phyloP scores from a whole-genome alignment of 169 alveolate species.

The Cryptosporidium sp. region DNA sequence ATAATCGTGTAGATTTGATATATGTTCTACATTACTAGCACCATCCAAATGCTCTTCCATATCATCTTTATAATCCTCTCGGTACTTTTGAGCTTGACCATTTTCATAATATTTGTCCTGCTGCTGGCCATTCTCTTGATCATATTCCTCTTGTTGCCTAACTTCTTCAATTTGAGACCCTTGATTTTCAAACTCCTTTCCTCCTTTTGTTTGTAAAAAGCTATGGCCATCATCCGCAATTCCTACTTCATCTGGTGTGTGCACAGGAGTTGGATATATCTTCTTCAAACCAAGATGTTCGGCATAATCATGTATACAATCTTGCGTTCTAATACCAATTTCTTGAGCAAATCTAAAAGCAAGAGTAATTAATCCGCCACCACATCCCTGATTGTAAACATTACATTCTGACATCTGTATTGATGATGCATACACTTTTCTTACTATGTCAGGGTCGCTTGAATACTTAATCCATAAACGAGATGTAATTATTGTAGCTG shows the following conservation, averaged over 20 bases:
- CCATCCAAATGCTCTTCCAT: constrained; percentile 9
- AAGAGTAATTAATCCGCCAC: constrained; percentile 62
- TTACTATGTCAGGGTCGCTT: background rate
- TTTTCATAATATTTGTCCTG: no score
- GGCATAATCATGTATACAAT: constrained; percentile 46
- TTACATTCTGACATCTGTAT: constrained; percentile 57
- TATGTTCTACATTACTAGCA: background rate
- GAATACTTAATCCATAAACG: constrained; percentile 67
- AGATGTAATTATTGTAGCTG: constrained; percentile 67
- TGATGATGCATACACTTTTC: constrained; percentile 28
- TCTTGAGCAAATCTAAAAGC: constrained; percentile 69
- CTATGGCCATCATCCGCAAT: constrained; percentile 74
- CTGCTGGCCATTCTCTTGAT: background rate
- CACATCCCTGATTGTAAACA: constrained; percentile 74
- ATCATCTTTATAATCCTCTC: background rate
- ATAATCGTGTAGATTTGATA: constrained; percentile 25
- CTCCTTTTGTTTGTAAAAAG: constrained; percentile 14
- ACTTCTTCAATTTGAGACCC: background rate
- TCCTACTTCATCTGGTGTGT: constrained; percentile 20
- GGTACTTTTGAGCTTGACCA: background rate
- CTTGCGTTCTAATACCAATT: constrained; percentile 52
- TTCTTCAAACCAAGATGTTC: constrained; percentile 12
- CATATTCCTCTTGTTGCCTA: background rate
- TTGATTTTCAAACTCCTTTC: background rate
- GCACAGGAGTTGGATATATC: constrained; percentile 41